phyloP scores from a whole-genome alignment of 805 yeast species.

The Scheffersomyces amazonensis region DNA sequence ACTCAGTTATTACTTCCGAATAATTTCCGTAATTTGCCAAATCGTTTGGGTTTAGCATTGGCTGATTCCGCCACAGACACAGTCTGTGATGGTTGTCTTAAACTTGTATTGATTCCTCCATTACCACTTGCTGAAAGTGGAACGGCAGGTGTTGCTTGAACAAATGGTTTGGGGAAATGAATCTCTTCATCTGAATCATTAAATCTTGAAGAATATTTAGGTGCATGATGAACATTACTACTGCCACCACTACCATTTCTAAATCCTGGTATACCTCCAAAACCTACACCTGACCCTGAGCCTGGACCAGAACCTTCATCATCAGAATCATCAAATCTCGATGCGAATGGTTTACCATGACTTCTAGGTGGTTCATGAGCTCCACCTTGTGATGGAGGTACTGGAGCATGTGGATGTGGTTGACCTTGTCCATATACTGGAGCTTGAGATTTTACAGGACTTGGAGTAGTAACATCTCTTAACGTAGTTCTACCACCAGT shows the following conservation, averaged over 20 bases:
- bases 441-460: too few relatives aligned
- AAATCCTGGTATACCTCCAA: background rate
- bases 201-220: constrained; percentile 51
- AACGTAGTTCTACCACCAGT: constrained; percentile 6
- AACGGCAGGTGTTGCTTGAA: background rate
- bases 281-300: background rate
- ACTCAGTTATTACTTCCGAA: constrained; percentile 34
- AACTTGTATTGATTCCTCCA: background rate
- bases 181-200: constrained; percentile 63
- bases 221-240: background rate
- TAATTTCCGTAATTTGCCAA: constrained; percentile 36
- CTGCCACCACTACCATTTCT: background rate
- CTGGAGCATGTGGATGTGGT: constrained; percentile 1
- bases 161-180: constrained; percentile 1
- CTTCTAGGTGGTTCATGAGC: background rate
- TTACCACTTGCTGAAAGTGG: background rate
- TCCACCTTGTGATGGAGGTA: constrained; percentile 1
- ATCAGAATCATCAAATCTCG: constrained; percentile 61
- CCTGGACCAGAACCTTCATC: constrained; percentile 50
- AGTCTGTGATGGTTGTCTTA: too few relatives aligned
- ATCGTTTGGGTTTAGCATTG: constrained; percentile 27
- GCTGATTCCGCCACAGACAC: background rate
- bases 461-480: constrained; percentile 4
- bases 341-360: constrained; percentile 23
- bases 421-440: background rate